Evolutionary conservation across 345 rosid species (phyloP).

Genomic region (Hypericum androsaemum): DNA sequence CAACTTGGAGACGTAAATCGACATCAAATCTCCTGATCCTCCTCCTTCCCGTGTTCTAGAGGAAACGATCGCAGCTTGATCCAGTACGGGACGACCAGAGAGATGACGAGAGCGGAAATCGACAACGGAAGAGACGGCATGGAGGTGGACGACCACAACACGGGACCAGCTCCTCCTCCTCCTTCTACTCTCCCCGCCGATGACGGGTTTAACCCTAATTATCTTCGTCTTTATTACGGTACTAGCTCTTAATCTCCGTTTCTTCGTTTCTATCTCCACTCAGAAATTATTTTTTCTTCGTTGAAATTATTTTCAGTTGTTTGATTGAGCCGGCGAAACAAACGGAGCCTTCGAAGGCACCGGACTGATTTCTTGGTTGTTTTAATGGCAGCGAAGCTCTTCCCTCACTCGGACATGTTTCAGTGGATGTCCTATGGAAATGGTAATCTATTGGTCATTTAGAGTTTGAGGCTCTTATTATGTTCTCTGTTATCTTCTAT

Average conservation of each 20-base stretch:
- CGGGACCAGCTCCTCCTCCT: slow-evolving; percentile 18
- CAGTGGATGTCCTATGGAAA: slow-evolving; percentile 91
- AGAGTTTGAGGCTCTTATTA: neutral
- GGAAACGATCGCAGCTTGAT: too few species aligned
- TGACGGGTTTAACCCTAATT: slow-evolving; percentile 46
- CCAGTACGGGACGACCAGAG: too few species aligned
- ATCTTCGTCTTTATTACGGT: slow-evolving; percentile 70
- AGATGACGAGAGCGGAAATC: slow-evolving; percentile 22
- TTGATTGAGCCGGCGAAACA: too few species aligned
- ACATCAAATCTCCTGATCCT: too few species aligned
- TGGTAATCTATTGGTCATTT: slow-evolving; percentile 29
- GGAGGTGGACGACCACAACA: slow-evolving; percentile 40
- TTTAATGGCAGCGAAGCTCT: slow-evolving; percentile 54
- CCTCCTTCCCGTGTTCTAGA: too few species aligned
- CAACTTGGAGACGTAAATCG: too few species aligned
- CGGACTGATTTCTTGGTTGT: neutral
- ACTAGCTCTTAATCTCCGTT: too few species aligned
- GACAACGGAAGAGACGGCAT: slow-evolving; percentile 38
- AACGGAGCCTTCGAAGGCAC: too few species aligned
- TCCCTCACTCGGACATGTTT: slow-evolving; percentile 68
- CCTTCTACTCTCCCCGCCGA: neutral
- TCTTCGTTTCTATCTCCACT: neutral
- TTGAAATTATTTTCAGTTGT: too few species aligned
- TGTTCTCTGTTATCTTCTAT: neutral
- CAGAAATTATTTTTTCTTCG: neutral